Evolutionary conservation across 2,329 filamentous ascomycete genomes (phyloP).

Genomic region (Penicillium capsulatum): DNA sequence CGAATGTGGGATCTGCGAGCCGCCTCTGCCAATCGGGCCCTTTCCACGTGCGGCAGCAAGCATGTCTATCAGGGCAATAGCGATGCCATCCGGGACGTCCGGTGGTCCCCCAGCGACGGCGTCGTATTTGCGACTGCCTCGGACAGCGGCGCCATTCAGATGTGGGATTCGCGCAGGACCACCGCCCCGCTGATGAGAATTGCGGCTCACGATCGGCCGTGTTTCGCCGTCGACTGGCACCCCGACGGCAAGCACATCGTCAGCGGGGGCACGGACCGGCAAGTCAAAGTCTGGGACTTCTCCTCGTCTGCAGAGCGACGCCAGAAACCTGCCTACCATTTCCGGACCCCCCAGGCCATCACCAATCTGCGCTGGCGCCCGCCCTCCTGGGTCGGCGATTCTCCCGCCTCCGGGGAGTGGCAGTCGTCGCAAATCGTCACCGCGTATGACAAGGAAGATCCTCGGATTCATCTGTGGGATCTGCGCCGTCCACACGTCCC

Average conservation of each 20-base stretch:
- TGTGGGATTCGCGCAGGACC: conserved; percentile 59
- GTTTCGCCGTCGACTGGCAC: conserved; percentile 63
- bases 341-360: conserved; percentile 60
- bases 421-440: conserved; percentile 61
- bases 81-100: conserved; percentile 59
- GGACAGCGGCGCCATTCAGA: conserved; percentile 60
- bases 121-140: conserved; percentile 62
- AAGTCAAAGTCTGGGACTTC: conserved; percentile 62
- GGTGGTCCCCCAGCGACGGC: conserved; percentile 61
- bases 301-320: conserved; percentile 53
- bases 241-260: conserved; percentile 62
- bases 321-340: conserved; percentile 56
- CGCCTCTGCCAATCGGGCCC: conserved; percentile 46
- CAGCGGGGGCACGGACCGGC: conserved; percentile 59
- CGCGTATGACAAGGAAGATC: conserved; percentile 59
- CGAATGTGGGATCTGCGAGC: conserved; percentile 62
- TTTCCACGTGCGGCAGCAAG: conserved; percentile 53
- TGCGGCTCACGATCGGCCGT: conserved; percentile 57
- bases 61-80: conserved; percentile 54
- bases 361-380: conserved; percentile 61
- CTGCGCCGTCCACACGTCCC: conserved; percentile 59
- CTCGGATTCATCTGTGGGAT: conserved; percentile 62
- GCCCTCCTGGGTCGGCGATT: conserved; percentile 53
- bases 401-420: conserved; percentile 50
- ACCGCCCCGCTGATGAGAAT: conserved; percentile 57